Conservation (phyloP, 2,329 filamentous ascomycete species). For the Fusarium sarcochroum region DNA sequence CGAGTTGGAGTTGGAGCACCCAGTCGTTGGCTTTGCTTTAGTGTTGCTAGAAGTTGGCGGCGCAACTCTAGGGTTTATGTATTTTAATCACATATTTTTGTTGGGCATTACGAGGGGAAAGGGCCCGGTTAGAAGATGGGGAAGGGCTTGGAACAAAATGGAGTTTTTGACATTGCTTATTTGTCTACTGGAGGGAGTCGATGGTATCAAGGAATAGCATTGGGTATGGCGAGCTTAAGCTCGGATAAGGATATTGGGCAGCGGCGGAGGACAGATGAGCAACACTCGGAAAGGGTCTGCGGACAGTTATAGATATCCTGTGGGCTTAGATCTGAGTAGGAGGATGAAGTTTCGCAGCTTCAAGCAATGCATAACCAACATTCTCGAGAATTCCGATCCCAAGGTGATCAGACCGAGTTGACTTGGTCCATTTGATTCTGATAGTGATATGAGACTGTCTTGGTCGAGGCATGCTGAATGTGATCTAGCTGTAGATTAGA, state of each 20-base stretch:
- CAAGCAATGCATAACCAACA: constrained; percentile 26
- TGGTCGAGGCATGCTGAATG: constrained; percentile 1
- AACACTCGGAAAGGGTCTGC: constrained; percentile 19
- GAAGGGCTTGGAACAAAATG: constrained; percentile 10
- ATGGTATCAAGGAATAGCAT: constrained; percentile 13
- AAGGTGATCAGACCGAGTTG: background rate
- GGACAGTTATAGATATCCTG: constrained; percentile 38
- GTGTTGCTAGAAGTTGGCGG: constrained; percentile 23
- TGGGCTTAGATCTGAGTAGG: constrained; percentile 30
- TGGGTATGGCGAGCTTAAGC: constrained; percentile 9
- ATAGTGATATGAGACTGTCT: constrained; percentile 9
- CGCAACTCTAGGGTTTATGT: constrained; percentile 5
- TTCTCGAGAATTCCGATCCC: constrained; percentile 4
- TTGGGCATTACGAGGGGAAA: background rate
- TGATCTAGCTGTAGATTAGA: background rate
- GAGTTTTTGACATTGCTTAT: constrained; percentile 30
- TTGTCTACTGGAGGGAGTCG: constrained; percentile 19
- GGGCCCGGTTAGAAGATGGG: constrained; percentile 6
- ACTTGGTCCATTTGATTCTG: background rate
- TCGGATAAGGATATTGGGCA: background rate
- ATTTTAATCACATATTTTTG: constrained; percentile 14
- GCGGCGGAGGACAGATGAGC: constrained; percentile 1
- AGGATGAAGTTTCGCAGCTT: constrained; percentile 40
- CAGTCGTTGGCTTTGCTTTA: constrained; percentile 1
- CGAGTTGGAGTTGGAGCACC: constrained; percentile 15